Evolutionary conservation across 768 basidiomycete genomes (phyloP).

Genomic region (Boletus vermiculosoides): DNA sequence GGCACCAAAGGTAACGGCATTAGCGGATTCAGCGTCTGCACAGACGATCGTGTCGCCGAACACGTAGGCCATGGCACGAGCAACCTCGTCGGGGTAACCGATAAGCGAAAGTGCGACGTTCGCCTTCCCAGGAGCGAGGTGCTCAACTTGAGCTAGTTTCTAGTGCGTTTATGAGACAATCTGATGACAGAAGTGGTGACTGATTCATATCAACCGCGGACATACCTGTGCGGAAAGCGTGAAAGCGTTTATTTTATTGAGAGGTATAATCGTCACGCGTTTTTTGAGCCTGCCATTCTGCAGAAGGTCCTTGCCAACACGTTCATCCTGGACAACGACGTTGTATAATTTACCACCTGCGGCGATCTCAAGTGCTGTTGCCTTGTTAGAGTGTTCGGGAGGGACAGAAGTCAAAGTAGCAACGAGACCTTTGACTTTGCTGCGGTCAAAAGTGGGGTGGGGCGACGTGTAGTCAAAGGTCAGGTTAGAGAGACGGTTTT

Average conservation of each 20-base stretch:
- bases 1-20: slow-evolving; percentile 77
- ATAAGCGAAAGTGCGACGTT: slow-evolving; percentile 87
- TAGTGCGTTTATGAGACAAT: slow-evolving; percentile 28
- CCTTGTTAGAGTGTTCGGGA: slow-evolving; percentile 66
- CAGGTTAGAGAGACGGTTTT: slow-evolving; percentile 62
- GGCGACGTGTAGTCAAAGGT: slow-evolving; percentile 86
- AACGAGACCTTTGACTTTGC: slow-evolving; percentile 87
- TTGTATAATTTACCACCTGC: slow-evolving; percentile 90
- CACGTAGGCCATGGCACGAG: slow-evolving; percentile 88
- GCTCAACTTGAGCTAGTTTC: slow-evolving; percentile 75
- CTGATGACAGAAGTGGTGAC: neutral
- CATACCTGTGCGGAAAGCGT: slow-evolving; percentile 50
- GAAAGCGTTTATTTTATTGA: slow-evolving; percentile 83
- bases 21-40: slow-evolving; percentile 83
- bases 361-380: slow-evolving; percentile 90
- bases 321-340: slow-evolving; percentile 90
- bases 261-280: slow-evolving; percentile 89
- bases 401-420: slow-evolving; percentile 83
- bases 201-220: neutral
- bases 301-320: slow-evolving; percentile 80
- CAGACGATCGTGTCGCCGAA: slow-evolving; percentile 94
- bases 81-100: slow-evolving; percentile 75
- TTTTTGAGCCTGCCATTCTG: slow-evolving; percentile 76
- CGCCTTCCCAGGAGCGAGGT: slow-evolving; percentile 76
- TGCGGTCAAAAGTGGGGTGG: slow-evolving; percentile 74